These are phyloP conservation scores for Didymella sp. DNA, from an alignment of 2,329 filamentous ascomycete species.

Conservation along the genomic window DNA sequence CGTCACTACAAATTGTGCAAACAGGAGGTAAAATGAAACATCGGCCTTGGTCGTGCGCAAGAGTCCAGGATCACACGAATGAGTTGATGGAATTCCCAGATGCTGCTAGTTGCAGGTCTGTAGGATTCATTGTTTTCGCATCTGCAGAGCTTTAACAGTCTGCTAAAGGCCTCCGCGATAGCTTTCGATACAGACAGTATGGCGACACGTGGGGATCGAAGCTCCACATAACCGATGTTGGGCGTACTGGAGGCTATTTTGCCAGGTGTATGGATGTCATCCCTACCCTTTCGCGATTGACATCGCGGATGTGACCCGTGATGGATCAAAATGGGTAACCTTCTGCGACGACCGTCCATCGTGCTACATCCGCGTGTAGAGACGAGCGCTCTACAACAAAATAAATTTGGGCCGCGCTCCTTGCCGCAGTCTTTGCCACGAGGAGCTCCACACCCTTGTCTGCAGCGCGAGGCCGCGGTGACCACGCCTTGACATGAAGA, in stretches of 20 bases:
- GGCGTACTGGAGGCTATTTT: neutral
- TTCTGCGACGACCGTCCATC: constrained; percentile 9
- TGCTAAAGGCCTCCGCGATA: neutral
- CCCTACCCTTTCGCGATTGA: neutral
- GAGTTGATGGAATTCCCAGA: too few species aligned
- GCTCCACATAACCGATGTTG: neutral
- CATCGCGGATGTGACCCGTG: constrained; percentile 2
- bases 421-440: too few species aligned
- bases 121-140: too few species aligned
- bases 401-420: too few species aligned
- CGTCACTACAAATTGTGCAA: neutral
- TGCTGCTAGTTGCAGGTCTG: too few species aligned
- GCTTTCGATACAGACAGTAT: neutral
- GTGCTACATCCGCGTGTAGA: constrained; percentile 14
- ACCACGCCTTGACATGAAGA: neutral
- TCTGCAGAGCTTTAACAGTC: neutral
- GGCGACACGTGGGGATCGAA: neutral
- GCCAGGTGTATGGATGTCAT: neutral
- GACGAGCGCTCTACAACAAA: neutral
- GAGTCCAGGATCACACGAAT: too few species aligned
- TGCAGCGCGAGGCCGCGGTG: neutral
- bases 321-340: neutral
- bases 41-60: neutral
- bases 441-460: neutral
- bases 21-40: neutral